Conservation (phyloP, 2,329 filamentous ascomycete species). For the Falciphora oryzae region DNA sequence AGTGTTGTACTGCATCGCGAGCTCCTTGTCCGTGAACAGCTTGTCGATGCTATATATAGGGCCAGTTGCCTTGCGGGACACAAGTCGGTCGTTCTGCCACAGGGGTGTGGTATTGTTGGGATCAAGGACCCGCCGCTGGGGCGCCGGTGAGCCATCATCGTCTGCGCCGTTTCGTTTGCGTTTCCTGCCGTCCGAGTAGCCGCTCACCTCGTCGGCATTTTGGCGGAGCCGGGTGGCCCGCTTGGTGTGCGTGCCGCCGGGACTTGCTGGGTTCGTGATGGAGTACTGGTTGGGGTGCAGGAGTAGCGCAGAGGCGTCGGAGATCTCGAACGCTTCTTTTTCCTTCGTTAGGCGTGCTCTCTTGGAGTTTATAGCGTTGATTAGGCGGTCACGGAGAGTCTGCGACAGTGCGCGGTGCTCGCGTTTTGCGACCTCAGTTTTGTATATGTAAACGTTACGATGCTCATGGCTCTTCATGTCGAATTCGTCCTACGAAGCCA, state of each 20-base stretch:
- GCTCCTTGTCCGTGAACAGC: conserved; percentile 65
- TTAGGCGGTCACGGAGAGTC: conserved; percentile 60
- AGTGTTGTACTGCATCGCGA: conserved; percentile 58
- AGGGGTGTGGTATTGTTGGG: conserved; percentile 52
- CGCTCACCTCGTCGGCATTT: conserved; percentile 52
- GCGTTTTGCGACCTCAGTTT: conserved; percentile 55
- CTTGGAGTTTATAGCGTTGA: conserved; percentile 59
- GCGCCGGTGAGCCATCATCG: conserved; percentile 58
- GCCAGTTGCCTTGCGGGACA: conserved; percentile 49
- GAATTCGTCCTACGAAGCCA: conserved; percentile 48
- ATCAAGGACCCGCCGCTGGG: conserved; percentile 50
- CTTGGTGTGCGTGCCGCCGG: conserved; percentile 57
- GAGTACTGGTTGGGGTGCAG: conserved; percentile 65
- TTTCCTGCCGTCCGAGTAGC: conserved; percentile 53
- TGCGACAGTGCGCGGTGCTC: conserved; percentile 54
- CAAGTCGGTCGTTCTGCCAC: conserved; percentile 56
- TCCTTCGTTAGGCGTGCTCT: conserved; percentile 59
- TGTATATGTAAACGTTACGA: conserved; percentile 54
- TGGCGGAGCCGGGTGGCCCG: conserved; percentile 56
- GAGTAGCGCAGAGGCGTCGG: conserved; percentile 58
- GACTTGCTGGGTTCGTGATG: conserved; percentile 58
- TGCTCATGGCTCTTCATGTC: conserved; percentile 56
- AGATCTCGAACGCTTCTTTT: conserved; percentile 63
- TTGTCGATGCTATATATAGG: conserved; percentile 62
- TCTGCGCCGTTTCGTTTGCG: conserved; percentile 54